These are phyloP conservation scores for Yamadazyma friedrichii DNA, from an alignment of 1,139 yeast genomes.

Conservation along the genomic window DNA sequence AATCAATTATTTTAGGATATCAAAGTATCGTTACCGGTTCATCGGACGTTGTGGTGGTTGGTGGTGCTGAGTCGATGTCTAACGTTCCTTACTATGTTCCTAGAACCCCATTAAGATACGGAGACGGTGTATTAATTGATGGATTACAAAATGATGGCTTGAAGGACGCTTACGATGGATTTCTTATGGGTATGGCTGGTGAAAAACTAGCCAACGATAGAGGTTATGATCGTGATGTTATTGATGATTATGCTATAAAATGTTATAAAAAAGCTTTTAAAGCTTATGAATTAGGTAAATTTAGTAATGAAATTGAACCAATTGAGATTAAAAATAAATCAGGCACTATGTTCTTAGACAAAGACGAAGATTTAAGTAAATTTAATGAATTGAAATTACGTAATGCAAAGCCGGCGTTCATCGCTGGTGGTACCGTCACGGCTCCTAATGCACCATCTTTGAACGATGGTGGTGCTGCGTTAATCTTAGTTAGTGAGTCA, in stretches of 20 bases:
- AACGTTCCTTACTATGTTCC: conserved; percentile 90
- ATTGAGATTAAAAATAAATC: conserved; percentile 82
- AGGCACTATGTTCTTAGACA: conserved; percentile 68
- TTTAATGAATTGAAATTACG: conserved; percentile 72
- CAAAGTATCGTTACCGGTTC: conserved; percentile 85
- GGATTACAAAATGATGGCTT: conserved; percentile 91
- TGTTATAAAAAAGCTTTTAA: conserved; percentile 76
- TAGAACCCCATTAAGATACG: conserved; percentile 85
- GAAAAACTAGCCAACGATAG: conserved; percentile 89
- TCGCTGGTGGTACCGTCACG: conserved; percentile 89
- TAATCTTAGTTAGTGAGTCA: conserved; percentile 76
- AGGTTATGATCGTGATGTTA: conserved; percentile 61
- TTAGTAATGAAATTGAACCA: conserved; percentile 77
- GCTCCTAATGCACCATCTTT: conserved; percentile 95
- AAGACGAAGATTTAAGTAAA: conserved; percentile 73
- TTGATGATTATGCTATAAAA: conserved; percentile 65
- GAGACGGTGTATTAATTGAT: conserved; percentile 74
- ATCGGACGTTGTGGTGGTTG: conserved; percentile 91
- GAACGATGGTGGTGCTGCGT: conserved; percentile 97
- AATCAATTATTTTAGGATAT: conserved; percentile 85
- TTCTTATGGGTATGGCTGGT: conserved; percentile 94
- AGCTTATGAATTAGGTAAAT: conserved; percentile 79
- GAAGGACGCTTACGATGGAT: conserved; percentile 79
- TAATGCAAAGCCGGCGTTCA: conserved; percentile 87
- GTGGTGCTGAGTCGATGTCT: conserved; percentile 98